A percentile compares a stretch with the other conserved stretches of the same genome.
These are phyloP conservation scores for Tricholoma terreum DNA, from an alignment of 768 basidiomycete genomes.

Conservation along the genomic window DNA sequence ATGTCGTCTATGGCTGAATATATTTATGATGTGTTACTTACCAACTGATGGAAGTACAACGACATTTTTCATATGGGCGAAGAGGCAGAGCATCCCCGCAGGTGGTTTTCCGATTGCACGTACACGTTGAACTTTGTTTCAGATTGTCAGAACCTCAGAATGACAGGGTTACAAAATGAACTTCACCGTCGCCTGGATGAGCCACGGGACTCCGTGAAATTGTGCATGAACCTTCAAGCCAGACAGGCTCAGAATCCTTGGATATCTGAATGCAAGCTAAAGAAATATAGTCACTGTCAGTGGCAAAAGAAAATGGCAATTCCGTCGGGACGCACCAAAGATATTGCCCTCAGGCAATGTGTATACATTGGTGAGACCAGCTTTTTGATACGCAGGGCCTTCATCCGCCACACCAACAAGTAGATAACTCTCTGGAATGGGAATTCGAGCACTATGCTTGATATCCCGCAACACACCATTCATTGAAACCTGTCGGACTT, in stretches of 20 bases:
- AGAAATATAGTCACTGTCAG: background rate
- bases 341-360: constrained; percentile 55
- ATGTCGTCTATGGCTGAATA: background rate
- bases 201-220: constrained; percentile 73
- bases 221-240: constrained; percentile 57
- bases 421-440: constrained; percentile 61
- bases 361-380: constrained; percentile 53
- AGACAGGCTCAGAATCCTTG: constrained; percentile 46
- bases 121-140: constrained; percentile 58
- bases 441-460: constrained; percentile 74
- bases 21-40: constrained; percentile 19
- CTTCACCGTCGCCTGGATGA: constrained; percentile 71
- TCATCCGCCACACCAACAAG: constrained; percentile 85
- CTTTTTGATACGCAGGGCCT: constrained; percentile 57
- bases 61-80: constrained; percentile 61
- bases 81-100: constrained; percentile 49
- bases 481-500: constrained; percentile 58
- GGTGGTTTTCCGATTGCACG: constrained; percentile 71
- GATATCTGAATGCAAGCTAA: constrained; percentile 60
- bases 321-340: constrained; percentile 47
- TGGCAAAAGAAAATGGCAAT: background rate
- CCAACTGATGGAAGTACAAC: constrained; percentile 69
- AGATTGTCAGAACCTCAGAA: constrained; percentile 2
- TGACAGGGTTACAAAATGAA: background rate
- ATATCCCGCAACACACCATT: constrained; percentile 67